These are phyloP conservation scores for Diplosphaera chodatii DNA, from an alignment of 139 green algal species.

Conservation along the genomic window DNA sequence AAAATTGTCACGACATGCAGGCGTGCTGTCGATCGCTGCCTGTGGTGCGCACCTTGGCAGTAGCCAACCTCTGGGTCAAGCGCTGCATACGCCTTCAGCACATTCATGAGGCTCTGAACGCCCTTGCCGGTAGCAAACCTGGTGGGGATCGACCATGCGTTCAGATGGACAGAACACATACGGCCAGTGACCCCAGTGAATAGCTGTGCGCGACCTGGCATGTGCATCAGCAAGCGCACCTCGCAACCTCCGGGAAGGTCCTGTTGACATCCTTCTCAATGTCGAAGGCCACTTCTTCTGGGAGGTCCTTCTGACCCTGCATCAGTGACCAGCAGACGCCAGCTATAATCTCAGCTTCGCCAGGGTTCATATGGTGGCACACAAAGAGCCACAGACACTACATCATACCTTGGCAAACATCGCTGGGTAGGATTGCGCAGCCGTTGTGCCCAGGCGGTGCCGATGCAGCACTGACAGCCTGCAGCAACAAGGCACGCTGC, in stretches of 20 bases:
- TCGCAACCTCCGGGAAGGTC: constrained; percentile 57
- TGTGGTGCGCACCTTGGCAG: constrained; percentile 37
- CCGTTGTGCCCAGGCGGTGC: constrained; percentile 16
- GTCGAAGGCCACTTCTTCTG: constrained; percentile 35
- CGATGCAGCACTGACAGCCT: constrained; percentile 26
- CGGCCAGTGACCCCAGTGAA: too few relatives aligned
- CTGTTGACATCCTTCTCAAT: constrained; percentile 75
- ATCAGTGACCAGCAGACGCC: not conserved
- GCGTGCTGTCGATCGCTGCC: too few relatives aligned
- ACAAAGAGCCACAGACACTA: too few relatives aligned
- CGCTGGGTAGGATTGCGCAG: constrained; percentile 13
- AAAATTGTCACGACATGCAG: too few relatives aligned
- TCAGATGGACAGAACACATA: too few relatives aligned
- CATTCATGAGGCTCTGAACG: constrained; percentile 40
- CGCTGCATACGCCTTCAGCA: constrained; percentile 67
- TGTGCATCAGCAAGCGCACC: too few relatives aligned
- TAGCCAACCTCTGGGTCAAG: constrained; percentile 62
- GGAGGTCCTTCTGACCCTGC: constrained; percentile 3
- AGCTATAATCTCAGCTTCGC: too few relatives aligned
- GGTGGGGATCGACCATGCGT: too few relatives aligned
- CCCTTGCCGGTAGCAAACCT: constrained; percentile 36
- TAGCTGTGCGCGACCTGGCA: too few relatives aligned
- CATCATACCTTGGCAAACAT: constrained; percentile 10
- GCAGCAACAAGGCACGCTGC: not conserved
- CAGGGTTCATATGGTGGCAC: too few relatives aligned